phyloP scores from a whole-genome alignment of 495 filamentous ascomycete genomes.

The Clohesyomyces aquaticus region DNA sequence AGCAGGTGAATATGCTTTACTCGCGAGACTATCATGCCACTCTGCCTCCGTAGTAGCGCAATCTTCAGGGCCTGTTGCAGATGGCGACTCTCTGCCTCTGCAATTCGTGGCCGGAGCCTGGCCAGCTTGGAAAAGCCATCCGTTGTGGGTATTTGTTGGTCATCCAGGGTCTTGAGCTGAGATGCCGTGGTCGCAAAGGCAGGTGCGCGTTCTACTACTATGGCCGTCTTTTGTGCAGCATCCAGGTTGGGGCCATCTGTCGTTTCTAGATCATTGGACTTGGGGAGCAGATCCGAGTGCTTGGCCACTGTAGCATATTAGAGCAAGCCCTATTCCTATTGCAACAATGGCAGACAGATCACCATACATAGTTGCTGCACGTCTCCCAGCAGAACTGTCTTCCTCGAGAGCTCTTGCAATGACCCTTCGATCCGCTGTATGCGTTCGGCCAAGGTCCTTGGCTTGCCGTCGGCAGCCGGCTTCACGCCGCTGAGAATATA shows the following conservation, averaged over 20 bases:
- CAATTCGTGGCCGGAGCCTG: slow-evolving; percentile 70
- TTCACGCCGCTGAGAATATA: slow-evolving; percentile 68
- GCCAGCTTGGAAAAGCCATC: slow-evolving; percentile 68
- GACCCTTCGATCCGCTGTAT: slow-evolving; percentile 64
- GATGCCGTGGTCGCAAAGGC: slow-evolving; percentile 77
- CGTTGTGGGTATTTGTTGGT: slow-evolving; percentile 75
- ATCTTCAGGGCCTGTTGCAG: slow-evolving; percentile 71
- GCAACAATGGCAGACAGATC: not conserved
- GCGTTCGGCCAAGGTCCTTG: slow-evolving; percentile 44
- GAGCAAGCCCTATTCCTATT: slow-evolving; percentile 1
- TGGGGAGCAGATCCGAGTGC: slow-evolving; percentile 63
- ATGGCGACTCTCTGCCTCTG: slow-evolving; percentile 67
- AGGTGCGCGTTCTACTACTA: slow-evolving; percentile 74
- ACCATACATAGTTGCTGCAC: slow-evolving; percentile 35
- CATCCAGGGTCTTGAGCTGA: slow-evolving; percentile 74
- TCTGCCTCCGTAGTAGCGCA: slow-evolving; percentile 70
- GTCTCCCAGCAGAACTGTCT: slow-evolving; percentile 35
- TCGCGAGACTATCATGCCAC: slow-evolving; percentile 68
- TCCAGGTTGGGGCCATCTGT: slow-evolving; percentile 17
- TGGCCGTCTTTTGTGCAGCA: slow-evolving; percentile 58
- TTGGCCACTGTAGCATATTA: slow-evolving; percentile 54
- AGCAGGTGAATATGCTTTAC: slow-evolving; percentile 82
- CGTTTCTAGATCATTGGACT: slow-evolving; percentile 35
- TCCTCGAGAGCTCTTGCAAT: slow-evolving; percentile 52
- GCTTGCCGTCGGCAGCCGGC: slow-evolving; percentile 40